These are phyloP conservation scores for Parietaria judaica DNA, from an alignment of 306 rosid species.

Conservation along the genomic window DNA sequence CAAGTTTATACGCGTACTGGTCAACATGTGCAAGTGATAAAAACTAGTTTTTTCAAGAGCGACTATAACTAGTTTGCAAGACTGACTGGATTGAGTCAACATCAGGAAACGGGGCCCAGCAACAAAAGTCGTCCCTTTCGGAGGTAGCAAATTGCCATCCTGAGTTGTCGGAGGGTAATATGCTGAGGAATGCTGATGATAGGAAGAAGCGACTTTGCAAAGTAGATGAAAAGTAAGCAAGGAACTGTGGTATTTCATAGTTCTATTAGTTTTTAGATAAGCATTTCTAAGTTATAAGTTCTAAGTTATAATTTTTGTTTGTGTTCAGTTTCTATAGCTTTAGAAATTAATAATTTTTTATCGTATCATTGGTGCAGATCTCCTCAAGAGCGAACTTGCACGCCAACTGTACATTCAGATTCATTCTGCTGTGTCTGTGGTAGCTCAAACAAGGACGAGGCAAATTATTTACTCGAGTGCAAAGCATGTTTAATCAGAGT, in stretches of 20 bases:
- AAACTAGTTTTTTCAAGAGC: background rate
- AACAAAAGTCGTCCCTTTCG: constrained; percentile 14
- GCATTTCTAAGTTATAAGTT: background rate
- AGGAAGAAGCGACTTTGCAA: constrained; percentile 26
- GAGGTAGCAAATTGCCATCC: constrained; percentile 26
- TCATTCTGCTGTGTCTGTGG: constrained; percentile 55
- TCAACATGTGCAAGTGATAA: background rate
- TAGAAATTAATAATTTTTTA: too few relatives aligned
- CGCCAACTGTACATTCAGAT: constrained; percentile 28
- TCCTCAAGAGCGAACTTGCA: constrained; percentile 27
- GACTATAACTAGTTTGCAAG: constrained; percentile 2
- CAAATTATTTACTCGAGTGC: constrained; percentile 47
- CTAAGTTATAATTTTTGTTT: too few relatives aligned
- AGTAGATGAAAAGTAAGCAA: constrained; percentile 39
- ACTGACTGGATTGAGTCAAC: background rate
- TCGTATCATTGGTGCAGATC: constrained; percentile 27
- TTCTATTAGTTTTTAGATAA: constrained; percentile 10
- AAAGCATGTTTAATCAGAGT: constrained; percentile 41
- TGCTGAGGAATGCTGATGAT: constrained; percentile 31
- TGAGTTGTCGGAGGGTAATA: constrained; percentile 26
- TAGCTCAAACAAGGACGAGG: constrained; percentile 46
- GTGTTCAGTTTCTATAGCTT: background rate
- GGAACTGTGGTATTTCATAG: background rate
- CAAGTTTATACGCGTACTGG: background rate
- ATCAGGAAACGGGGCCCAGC: constrained; percentile 22